These are phyloP conservation scores for Paraconiothyrium sp. DNA, from an alignment of 2,329 filamentous ascomycete genomes.

Conservation along the genomic window DNA sequence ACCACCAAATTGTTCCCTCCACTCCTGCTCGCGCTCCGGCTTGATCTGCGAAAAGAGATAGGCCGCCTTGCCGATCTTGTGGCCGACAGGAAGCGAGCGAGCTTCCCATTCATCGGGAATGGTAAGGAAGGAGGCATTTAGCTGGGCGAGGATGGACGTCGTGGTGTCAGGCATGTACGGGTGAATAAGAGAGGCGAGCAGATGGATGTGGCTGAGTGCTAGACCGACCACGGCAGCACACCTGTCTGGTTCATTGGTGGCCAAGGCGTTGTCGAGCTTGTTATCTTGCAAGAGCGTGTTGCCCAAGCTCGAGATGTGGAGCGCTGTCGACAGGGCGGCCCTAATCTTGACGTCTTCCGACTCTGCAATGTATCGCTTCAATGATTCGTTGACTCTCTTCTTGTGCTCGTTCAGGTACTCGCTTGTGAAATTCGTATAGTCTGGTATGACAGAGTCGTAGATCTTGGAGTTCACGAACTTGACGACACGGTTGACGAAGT, in stretches of 20 bases:
- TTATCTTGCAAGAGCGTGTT: constrained; percentile 68
- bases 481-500: constrained; percentile 66
- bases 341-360: constrained; percentile 78
- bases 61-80: constrained; percentile 81
- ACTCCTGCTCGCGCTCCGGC: constrained; percentile 81
- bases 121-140: constrained; percentile 65
- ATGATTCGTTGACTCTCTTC: constrained; percentile 70
- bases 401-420: constrained; percentile 56
- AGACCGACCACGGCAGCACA: constrained; percentile 74
- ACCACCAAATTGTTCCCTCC: constrained; percentile 79
- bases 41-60: constrained; percentile 88
- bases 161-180: constrained; percentile 75
- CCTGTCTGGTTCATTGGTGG: constrained; percentile 66
- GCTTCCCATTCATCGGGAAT: constrained; percentile 65
- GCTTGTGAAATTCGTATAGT: constrained; percentile 65
- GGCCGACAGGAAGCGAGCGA: constrained; percentile 65
- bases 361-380: constrained; percentile 73
- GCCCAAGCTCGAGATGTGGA: constrained; percentile 71
- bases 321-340: constrained; percentile 69
- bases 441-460: constrained; percentile 74
- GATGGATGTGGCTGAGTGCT: constrained; percentile 84
- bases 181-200: constrained; percentile 79
- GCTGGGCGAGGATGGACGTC: constrained; percentile 78
- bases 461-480: constrained; percentile 77
- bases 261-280: constrained; percentile 68